Evolutionary conservation across 1,284 basidiomycete species (phyloP).

Genomic region (Earliella scabrosa): DNA sequence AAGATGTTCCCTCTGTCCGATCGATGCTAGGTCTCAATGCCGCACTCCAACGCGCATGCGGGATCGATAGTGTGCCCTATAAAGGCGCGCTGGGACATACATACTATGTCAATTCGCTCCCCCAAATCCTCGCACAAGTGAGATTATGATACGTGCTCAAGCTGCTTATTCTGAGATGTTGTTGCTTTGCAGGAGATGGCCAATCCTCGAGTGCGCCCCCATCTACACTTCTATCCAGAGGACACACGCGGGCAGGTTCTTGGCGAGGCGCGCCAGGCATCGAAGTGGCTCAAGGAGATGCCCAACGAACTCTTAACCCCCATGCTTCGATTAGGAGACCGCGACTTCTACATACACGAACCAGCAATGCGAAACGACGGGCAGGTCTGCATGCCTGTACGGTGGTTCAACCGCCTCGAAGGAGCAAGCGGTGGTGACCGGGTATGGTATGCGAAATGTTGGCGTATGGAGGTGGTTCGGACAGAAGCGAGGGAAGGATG

Average conservation of each 20-base stretch:
- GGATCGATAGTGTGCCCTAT: slow-evolving; percentile 6
- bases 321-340: slow-evolving; percentile 30
- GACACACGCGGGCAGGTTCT: slow-evolving; percentile 28
- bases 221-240: slow-evolving; percentile 37
- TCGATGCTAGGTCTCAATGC: slow-evolving; percentile 5
- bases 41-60: slow-evolving; percentile 2
- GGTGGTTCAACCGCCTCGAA: slow-evolving; percentile 35
- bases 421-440: not conserved
- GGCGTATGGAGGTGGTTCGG: too few species aligned
- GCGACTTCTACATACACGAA: slow-evolving; percentile 40
- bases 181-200: slow-evolving; percentile 35
- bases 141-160: not conserved
- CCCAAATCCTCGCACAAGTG: slow-evolving; percentile 13
- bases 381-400: slow-evolving; percentile 30
- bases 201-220: slow-evolving; percentile 28
- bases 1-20: slow-evolving; percentile 7
- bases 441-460: not conserved
- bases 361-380: slow-evolving; percentile 29
- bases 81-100: slow-evolving; percentile 11
- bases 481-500: too few species aligned
- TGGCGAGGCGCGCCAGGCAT: slow-evolving; percentile 30
- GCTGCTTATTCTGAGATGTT: not conserved
- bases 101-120: slow-evolving; percentile 10
- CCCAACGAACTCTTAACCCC: slow-evolving; percentile 29
- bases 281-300: slow-evolving; percentile 34